Conservation (phyloP, 2,329 filamentous ascomycete genomes). For the Stagonosporopsis rhizophila region DNA sequence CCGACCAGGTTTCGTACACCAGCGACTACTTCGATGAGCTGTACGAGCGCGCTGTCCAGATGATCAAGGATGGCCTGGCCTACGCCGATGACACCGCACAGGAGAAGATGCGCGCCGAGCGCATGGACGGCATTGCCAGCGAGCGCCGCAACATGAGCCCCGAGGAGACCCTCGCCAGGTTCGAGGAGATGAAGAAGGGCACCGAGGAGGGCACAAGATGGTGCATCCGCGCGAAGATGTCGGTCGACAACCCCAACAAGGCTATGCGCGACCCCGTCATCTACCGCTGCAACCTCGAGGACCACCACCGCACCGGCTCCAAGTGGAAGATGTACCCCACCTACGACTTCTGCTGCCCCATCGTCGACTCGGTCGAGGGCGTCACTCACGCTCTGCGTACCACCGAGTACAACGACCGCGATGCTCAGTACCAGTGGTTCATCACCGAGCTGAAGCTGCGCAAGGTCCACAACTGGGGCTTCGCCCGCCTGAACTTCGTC, state of each 20-base stretch:
- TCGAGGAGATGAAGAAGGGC: conserved; percentile 92
- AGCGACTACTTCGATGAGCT: conserved; percentile 95
- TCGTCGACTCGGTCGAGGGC: conserved; percentile 81
- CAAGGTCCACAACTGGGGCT: conserved; percentile 84
- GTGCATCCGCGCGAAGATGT: conserved; percentile 96
- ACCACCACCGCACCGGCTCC: conserved; percentile 79
- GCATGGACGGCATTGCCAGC: conserved; percentile 83
- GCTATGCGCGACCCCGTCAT: conserved; percentile 96
- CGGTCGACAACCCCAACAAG: conserved; percentile 90
- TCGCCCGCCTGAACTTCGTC: conserved; percentile 84
- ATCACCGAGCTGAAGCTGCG: conserved; percentile 75
- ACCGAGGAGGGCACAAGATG: conserved; percentile 79
- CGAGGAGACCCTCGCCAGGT: conserved; percentile 84
- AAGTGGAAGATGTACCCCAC: conserved; percentile 88
- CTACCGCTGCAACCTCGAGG: conserved; percentile 83
- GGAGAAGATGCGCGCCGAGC: conserved; percentile 84
- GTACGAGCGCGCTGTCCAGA: conserved; percentile 81
- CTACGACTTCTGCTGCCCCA: conserved; percentile 85
- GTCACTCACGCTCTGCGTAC: conserved; percentile 84
- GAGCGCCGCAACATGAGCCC: conserved; percentile 77
- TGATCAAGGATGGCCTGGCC: conserved; percentile 86
- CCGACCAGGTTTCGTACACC: conserved; percentile 86
- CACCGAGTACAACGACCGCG: conserved; percentile 87
- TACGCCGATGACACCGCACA: conserved; percentile 95
- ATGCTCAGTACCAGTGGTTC: conserved; percentile 89